Base-by-base conservation (phyloP, 2,329 filamentous ascomycete genomes). In the Fusarium piperis region DNA sequence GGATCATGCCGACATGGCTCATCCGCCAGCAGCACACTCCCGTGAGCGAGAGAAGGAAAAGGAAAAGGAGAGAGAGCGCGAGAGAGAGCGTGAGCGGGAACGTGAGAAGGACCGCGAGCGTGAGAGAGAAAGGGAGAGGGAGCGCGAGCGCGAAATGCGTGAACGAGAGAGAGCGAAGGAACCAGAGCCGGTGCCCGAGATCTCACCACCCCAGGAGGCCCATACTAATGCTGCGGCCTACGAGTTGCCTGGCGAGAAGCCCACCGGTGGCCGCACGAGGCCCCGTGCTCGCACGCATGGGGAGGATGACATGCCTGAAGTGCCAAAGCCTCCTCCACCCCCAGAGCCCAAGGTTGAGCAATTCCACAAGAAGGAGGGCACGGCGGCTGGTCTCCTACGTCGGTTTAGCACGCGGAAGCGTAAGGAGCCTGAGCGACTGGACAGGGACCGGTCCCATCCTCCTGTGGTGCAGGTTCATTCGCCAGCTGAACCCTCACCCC, bases 281-380 rank as follows among this genome's bases (percentile, higher is more conserved):
- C 94, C 95, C 9, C 89, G 96, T 55, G 94, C 96, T 36, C 89
- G 96, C 72, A 98, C 96, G 0, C 95, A 98, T 78, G 96, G 95
- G 16, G 96, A 98, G 81, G 95, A 98, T 70, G 96, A 99, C 64
- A 88, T 94, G 12, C 88, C 91, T 1, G 93, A 97, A 55, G 87
- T 64, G 39, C 72, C 72, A 28, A 82, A 79, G 56, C 57, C 70
- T 1, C 73, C 74, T 26, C 75, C 79, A 16, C 86, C 73, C 76
- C 88, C 74, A 77, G 87, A 91, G 28, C 86, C 89, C 23, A 88
- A 89, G 33, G 79, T 84, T 20, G 91, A 90, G 78, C 88, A 87
- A 11, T 85, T 89, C 6, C 84, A 85, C 56, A 95, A 93, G 83
- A 97, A 96, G 81, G 95, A 98, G 80, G 96, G 94, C 76, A 90